Conservation (phyloP, 2,329 filamentous ascomycete genomes). For the Pezicula radicicola region DNA sequence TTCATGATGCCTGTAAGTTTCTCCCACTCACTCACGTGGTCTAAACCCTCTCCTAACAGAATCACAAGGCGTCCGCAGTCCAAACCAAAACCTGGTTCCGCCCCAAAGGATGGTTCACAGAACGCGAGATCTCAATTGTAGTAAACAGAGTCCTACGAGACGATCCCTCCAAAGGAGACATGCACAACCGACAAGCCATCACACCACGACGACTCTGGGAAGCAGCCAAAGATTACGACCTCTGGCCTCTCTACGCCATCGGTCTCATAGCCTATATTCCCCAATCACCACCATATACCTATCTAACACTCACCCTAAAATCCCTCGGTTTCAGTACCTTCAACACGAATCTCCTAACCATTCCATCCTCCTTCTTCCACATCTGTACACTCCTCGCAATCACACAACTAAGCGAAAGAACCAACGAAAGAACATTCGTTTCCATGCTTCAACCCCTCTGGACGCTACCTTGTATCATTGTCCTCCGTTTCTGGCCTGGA, state of each 20-base stretch:
- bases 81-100: constrained; percentile 53
- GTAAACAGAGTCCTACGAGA: constrained; percentile 58
- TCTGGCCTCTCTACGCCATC: constrained; percentile 51
- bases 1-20: constrained; percentile 47
- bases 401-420: constrained; percentile 40
- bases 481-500: constrained; percentile 28
- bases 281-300: constrained; percentile 42
- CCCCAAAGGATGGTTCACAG: constrained; percentile 60
- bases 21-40: background rate
- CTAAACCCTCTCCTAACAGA: background rate
- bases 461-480: constrained; percentile 36
- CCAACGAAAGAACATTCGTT: constrained; percentile 35
- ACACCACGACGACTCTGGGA: constrained; percentile 47
- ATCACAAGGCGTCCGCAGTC: constrained; percentile 46
- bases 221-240: constrained; percentile 54
- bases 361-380: constrained; percentile 42
- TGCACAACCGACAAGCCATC: constrained; percentile 59
- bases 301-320: constrained; percentile 51
- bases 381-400: constrained; percentile 42
- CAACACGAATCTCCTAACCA: constrained; percentile 42
- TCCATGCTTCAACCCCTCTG: constrained; percentile 34
- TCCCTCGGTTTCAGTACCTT: constrained; percentile 31
- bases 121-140: constrained; percentile 64
- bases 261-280: constrained; percentile 48
- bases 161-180: constrained; percentile 46